These are phyloP conservation scores for Trichoderma citrinoviride DNA, from an alignment of 2,329 filamentous ascomycete species.

Conservation along the genomic window DNA sequence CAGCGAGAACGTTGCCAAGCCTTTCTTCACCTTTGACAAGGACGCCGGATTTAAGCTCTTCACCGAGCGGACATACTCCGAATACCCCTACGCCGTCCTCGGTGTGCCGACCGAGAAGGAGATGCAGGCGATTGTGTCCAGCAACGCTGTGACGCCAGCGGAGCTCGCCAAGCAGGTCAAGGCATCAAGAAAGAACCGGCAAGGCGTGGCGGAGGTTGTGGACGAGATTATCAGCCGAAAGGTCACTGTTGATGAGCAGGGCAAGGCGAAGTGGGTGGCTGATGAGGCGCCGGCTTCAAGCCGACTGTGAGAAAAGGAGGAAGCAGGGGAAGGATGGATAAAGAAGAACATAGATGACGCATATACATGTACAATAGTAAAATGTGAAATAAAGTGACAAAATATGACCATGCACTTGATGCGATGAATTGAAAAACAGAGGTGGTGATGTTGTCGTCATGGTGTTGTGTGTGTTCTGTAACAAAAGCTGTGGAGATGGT, in stretches of 20 bases:
- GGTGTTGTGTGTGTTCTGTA: neutral
- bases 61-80: slow-evolving; percentile 58
- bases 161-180: slow-evolving; percentile 65
- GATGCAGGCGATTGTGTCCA: slow-evolving; percentile 46
- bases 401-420: neutral
- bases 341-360: neutral
- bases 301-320: slow-evolving; percentile 31
- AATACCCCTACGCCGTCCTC: slow-evolving; percentile 71
- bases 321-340: neutral
- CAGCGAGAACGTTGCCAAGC: slow-evolving; percentile 53
- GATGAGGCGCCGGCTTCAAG: slow-evolving; percentile 34
- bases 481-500: neutral
- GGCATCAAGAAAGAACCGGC: slow-evolving; percentile 57
- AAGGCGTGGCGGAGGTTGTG: slow-evolving; percentile 67
- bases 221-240: slow-evolving; percentile 65
- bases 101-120: slow-evolving; percentile 72
- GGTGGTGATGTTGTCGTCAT: neutral
- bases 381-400: neutral
- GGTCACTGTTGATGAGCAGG: slow-evolving; percentile 48
- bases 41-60: slow-evolving; percentile 57
- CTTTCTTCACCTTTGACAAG: slow-evolving; percentile 63
- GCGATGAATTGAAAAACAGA: neutral
- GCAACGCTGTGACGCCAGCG: slow-evolving; percentile 43
- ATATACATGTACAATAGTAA: slow-evolving; percentile 10
- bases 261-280: slow-evolving; percentile 41